Conservation (phyloP, 2,329 filamentous ascomycete species). For the Fusarium succisae region DNA sequence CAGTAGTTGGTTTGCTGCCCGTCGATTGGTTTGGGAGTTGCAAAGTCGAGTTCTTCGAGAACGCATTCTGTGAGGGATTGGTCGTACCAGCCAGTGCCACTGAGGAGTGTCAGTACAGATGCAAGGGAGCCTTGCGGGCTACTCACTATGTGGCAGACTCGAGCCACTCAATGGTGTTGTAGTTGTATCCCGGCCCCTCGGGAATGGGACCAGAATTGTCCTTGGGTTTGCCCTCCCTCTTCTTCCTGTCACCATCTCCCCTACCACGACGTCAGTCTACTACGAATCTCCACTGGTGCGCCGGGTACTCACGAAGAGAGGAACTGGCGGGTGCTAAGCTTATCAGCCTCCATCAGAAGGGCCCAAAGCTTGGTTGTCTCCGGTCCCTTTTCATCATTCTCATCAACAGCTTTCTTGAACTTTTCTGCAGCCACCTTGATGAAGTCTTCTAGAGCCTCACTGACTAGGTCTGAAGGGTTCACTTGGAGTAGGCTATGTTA, state of each 20-base stretch:
- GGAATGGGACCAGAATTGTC: not conserved
- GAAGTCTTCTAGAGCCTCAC: not conserved
- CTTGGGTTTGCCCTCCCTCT: not conserved
- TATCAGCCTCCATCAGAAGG: conserved; percentile 22
- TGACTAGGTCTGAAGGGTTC: conserved; percentile 1
- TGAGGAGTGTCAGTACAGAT: not conserved
- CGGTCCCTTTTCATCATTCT: not conserved
- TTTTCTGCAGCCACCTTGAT: not conserved
- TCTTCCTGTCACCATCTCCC: not conserved
- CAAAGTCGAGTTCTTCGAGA: conserved; percentile 35
- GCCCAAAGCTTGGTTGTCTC: conserved; percentile 1
- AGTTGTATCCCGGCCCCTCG: conserved; percentile 8
- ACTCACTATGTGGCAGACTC: conserved; percentile 34
- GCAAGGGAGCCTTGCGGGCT: accelerated
- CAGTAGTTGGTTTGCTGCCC: conserved; percentile 7
- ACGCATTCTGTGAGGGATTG: conserved; percentile 30
- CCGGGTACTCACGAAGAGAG: conserved; percentile 24
- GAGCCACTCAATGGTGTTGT: conserved; percentile 37
- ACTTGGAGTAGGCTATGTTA: not conserved
- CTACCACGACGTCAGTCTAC: not conserved
- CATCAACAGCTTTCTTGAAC: not conserved
- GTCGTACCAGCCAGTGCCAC: conserved; percentile 37
- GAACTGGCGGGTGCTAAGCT: conserved; percentile 32
- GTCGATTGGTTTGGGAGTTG: not conserved
- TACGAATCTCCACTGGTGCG: not conserved